Base-by-base conservation (phyloP, 2,329 filamentous ascomycete species). In the Lojkania enalia region DNA sequence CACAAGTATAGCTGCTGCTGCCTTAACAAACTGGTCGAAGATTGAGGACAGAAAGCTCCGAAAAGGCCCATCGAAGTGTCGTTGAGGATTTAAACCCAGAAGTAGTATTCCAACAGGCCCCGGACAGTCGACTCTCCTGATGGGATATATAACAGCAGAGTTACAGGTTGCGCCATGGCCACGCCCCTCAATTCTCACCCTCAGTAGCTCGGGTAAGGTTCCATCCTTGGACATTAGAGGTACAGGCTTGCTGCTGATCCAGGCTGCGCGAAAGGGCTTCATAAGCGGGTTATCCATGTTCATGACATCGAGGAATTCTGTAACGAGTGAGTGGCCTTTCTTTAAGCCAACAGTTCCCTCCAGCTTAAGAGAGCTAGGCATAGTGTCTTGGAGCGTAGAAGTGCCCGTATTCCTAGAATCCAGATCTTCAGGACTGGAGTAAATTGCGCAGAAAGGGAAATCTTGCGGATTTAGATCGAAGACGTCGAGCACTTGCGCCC, bases 31-130 rank as follows among this genome's bases (percentile, higher is more conserved):
- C n/a, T 51, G 48, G 7, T 42, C 40, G 15, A 42, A 32, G 21
- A 48, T 31, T 5, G 33, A 11, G 18, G 33, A 29, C 13, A 51
- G 31, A 13, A 48, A 51, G 4, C 21, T 42, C 20, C 25, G 32
- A 37, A 43, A 51, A 12, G 38, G 21, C 6, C 45, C 41, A 16
- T 51, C 41, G 16, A 39, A 51, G 5, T 38, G 44, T 12, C 48
- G 25, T 9, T 48, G 48, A 11, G 45, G 43, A 20, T 51, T 51
- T n/a, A 51, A 27, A 1, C 48, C 48, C 3, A 51, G 19, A 6
- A 51, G 9, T 20, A 51, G 19, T 33, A 44, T 46, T 11, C 48
- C 48, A 7, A 45, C 15, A 14, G 48, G 25, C 9, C 30, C 41
- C 19, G 36, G 44, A 19, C 44, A 42, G 1, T 29, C 46, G 3